These are phyloP conservation scores for Penicillium sp. DNA, from an alignment of 2,329 filamentous ascomycete genomes.

Conservation along the genomic window DNA sequence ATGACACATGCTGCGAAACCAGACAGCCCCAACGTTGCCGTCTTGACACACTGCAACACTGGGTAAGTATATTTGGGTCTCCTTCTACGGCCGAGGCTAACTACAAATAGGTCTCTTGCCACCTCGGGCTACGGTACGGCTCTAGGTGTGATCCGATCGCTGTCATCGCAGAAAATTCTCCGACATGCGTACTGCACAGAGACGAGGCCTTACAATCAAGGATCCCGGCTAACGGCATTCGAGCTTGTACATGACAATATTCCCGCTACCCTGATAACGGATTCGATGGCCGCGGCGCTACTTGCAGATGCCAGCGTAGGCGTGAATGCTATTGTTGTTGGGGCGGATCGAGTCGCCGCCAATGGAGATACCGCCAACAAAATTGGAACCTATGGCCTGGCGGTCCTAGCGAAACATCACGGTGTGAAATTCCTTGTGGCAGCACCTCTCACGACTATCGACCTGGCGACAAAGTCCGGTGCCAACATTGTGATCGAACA, in stretches of 20 bases:
- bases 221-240: constrained; percentile 90
- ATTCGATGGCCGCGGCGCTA: constrained; percentile 93
- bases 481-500: constrained; percentile 88
- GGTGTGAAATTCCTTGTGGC: constrained; percentile 94
- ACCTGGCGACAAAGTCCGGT: constrained; percentile 77
- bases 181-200: constrained; percentile 93
- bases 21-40: constrained; percentile 67
- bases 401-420: constrained; percentile 86
- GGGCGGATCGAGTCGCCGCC: constrained; percentile 90
- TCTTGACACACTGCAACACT: constrained; percentile 97
- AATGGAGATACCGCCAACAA: constrained; percentile 99
- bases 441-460: constrained; percentile 91
- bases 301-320: constrained; percentile 65
- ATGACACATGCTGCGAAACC: constrained; percentile 57
- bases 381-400: constrained; percentile 91
- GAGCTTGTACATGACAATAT: constrained; percentile 95
- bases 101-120: constrained; percentile 72
- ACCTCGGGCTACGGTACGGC: constrained; percentile 98
- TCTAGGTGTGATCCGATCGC: constrained; percentile 86
- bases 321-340: constrained; percentile 87
- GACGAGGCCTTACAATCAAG: constrained; percentile 97
- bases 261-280: constrained; percentile 87
- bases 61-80: constrained; percentile 58
- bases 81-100: constrained; percentile 12
- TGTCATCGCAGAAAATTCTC: constrained; percentile 69